Evolutionary conservation across 495 filamentous ascomycete species (phyloP), one percentile per base, ranked within the genome.

Genomic region (Trichocladium antarcticum): DNA sequence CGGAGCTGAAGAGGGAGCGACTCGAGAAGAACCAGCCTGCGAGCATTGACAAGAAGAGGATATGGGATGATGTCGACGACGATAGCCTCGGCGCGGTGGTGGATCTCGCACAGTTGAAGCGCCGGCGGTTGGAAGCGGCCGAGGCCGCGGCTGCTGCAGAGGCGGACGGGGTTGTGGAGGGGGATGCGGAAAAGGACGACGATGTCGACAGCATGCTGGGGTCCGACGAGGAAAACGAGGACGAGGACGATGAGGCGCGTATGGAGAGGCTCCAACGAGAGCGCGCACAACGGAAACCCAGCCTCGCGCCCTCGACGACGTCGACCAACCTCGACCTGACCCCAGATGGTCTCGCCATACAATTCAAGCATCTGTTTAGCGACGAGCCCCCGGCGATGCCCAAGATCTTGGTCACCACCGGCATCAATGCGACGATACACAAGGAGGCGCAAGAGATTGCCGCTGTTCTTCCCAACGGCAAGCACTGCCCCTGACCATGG

Each of bases 11-110:
- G 43, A 77, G 76, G 45, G 76, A 82, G 45, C 75, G 92, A 55
- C 70, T 87, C 41, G 79, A 73, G 53, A 76, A 74, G 54, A 97
- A 96, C 68, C 72, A 89, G 34, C 87, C 92, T 2, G 61, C 79
- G 34, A 95, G 87, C 2, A 76, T 96, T 19, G 92, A 97, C 53
- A 77, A 80, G 39, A 96, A 95, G 74, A 71, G 92, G 60, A 79
- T 86, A 43, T 98, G 89, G 90, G 92, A 97, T 58, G 85, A 93
- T 34, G 78, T 83, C n/a, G 84, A 85, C 47, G 81, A 83, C 38
- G 87, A 85, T 53, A 75, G 78, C 55, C 68, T 95, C 37, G 83
- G 85, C 20, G 64, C 83, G 50, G 84, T 81, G 45, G 81, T 93
- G 8, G 84, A 94, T 63, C 75, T 90, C 36, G 82, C 83, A 60